A percentile compares a stretch with the other conserved stretches of the same genome.
Conservation (phyloP, 2,329 filamentous ascomycete genomes). For the Aureobasidium pullulans region DNA sequence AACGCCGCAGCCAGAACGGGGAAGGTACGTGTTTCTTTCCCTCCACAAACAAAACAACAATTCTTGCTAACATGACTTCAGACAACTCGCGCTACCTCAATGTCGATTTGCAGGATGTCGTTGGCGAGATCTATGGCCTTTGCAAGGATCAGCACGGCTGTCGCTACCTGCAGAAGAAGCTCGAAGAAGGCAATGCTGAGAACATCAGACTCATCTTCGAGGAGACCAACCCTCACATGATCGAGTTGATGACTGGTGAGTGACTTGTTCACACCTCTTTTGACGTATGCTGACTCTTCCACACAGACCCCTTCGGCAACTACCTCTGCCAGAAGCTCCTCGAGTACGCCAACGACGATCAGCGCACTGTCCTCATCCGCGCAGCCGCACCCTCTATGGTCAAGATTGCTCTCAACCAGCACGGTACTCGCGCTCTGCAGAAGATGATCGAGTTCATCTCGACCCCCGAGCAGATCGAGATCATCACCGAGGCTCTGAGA, state of each 20-base stretch:
- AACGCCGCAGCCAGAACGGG: conserved; percentile 65
- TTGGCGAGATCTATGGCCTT: conserved; percentile 76
- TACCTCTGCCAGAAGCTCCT: conserved; percentile 98
- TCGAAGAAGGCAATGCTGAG: conserved; percentile 79
- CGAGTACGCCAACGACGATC: conserved; percentile 89
- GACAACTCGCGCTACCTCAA: conserved; percentile 69
- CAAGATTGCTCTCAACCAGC: conserved; percentile 90
- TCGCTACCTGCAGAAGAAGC: conserved; percentile 91
- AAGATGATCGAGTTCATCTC: conserved; percentile 99
- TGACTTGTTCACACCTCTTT: neutral
- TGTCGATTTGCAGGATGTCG: conserved; percentile 70
- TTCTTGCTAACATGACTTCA: neutral
- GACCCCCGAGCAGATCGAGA: conserved; percentile 73
- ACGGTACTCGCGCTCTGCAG: conserved; percentile 90
- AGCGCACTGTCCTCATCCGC: conserved; percentile 85
- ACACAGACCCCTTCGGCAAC: conserved; percentile 85
- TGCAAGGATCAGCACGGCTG: conserved; percentile 99
- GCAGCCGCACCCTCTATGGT: conserved; percentile 85
- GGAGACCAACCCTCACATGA: conserved; percentile 87
- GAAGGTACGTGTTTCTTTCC: conserved; percentile 48
- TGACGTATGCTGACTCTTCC: conserved; percentile 20
- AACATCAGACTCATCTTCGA: conserved; percentile 88
- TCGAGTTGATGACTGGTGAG: conserved; percentile 84
- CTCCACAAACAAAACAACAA: neutral
- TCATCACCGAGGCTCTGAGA: conserved; percentile 78